Evolutionary conservation across 495 filamentous ascomycete species (phyloP).

Genomic region (Antarctomyces pellizariae): DNA sequence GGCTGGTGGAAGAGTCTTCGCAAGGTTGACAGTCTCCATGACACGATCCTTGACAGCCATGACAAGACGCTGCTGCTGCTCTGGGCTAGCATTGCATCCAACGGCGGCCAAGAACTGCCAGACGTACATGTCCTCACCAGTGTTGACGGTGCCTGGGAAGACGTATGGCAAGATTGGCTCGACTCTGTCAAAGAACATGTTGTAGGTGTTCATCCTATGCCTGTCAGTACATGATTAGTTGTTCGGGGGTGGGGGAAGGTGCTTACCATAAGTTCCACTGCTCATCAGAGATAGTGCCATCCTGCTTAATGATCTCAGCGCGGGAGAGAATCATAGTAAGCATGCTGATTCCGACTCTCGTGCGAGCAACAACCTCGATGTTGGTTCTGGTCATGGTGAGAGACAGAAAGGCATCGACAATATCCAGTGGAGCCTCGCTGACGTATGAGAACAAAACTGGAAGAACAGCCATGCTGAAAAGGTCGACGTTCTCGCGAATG

Average conservation of each 20-base stretch:
- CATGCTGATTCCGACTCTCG: slow-evolving; percentile 65
- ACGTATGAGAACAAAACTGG: slow-evolving; percentile 70
- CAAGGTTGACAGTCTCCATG: slow-evolving; percentile 77
- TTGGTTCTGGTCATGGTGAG: slow-evolving; percentile 66
- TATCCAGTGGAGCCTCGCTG: slow-evolving; percentile 71
- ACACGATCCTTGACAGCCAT: slow-evolving; percentile 94
- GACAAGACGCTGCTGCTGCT: slow-evolving; percentile 84
- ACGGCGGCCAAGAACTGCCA: slow-evolving; percentile 95
- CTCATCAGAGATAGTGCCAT: slow-evolving; percentile 37
- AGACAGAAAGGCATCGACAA: slow-evolving; percentile 71
- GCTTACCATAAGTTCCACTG: slow-evolving; percentile 66
- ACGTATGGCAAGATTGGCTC: slow-evolving; percentile 63
- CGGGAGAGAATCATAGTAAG: slow-evolving; percentile 88
- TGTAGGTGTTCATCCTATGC: slow-evolving; percentile 38
- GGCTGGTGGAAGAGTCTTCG: slow-evolving; percentile 70
- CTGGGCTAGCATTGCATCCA: slow-evolving; percentile 72
- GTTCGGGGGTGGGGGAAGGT: background rate
- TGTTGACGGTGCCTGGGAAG: slow-evolving; percentile 65
- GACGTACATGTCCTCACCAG: slow-evolving; percentile 77
- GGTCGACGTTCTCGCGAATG: slow-evolving; percentile 72
- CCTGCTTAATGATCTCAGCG: slow-evolving; percentile 77
- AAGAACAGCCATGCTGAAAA: slow-evolving; percentile 75
- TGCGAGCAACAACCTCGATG: slow-evolving; percentile 52
- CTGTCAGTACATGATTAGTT: slow-evolving; percentile 6
- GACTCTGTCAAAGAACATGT: slow-evolving; percentile 62